Evolutionary conservation across 1,284 basidiomycete genomes (phyloP).

Genomic region (Ceraceosorus guamensis): DNA sequence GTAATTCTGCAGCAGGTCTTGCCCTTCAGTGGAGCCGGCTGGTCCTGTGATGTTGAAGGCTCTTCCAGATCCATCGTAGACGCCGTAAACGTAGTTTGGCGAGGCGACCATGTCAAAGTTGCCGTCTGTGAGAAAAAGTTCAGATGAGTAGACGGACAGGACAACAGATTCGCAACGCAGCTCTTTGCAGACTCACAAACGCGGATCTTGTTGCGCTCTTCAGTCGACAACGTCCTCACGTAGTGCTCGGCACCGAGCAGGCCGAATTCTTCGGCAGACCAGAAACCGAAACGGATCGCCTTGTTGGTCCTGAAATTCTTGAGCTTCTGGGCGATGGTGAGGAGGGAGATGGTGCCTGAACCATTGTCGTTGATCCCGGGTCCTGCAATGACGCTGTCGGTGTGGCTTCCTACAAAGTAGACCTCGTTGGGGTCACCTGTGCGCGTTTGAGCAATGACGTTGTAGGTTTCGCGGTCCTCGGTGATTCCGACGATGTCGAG

Average conservation of each 20-base stretch:
- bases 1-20: slow-evolving; percentile 15
- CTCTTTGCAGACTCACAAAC: not conserved
- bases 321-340: slow-evolving; percentile 19
- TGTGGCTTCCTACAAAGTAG: slow-evolving; percentile 19
- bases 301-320: slow-evolving; percentile 15
- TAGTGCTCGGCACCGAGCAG: slow-evolving; percentile 20
- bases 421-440: slow-evolving; percentile 15
- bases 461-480: slow-evolving; percentile 11
- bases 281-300: slow-evolving; percentile 20
- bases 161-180: not conserved
- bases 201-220: slow-evolving; percentile 16
- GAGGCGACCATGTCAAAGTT: slow-evolving; percentile 26
- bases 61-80: slow-evolving; percentile 19
- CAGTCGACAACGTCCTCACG: slow-evolving; percentile 10
- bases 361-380: slow-evolving; percentile 27
- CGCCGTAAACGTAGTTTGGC: slow-evolving; percentile 19
- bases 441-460: slow-evolving; percentile 20
- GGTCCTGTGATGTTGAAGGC: slow-evolving; percentile 16
- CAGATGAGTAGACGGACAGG: not conserved
- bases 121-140: slow-evolving; percentile 6
- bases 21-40: slow-evolving; percentile 15
- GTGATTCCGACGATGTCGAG: slow-evolving; percentile 14
- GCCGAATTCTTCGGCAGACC: slow-evolving; percentile 22
- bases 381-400: slow-evolving; percentile 16
- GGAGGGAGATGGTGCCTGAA: slow-evolving; percentile 15